Evolutionary conservation across 129 eudicot genomes (phyloP).

Genomic region (Glebionis coronaria): DNA sequence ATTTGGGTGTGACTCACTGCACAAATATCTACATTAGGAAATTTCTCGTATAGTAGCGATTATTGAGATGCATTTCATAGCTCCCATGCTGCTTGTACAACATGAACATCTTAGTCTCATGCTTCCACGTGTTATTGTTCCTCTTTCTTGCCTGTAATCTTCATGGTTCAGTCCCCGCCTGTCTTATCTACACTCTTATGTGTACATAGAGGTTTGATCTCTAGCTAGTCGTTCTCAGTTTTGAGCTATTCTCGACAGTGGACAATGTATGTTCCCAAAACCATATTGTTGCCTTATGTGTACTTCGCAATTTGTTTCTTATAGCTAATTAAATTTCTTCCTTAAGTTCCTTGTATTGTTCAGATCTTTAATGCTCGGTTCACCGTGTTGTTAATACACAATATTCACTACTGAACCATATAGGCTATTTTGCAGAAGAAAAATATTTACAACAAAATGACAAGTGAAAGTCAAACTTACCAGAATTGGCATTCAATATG

Average conservation of each 20-base stretch:
- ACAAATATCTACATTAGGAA: background rate
- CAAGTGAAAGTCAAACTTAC: background rate
- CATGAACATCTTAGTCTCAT: background rate
- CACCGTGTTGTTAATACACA: background rate
- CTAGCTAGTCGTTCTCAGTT: conserved; percentile 11
- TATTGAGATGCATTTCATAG: too few relatives aligned
- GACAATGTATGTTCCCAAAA: conserved; percentile 4
- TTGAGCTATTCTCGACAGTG: background rate
- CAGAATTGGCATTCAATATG: background rate
- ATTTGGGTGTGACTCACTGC: background rate
- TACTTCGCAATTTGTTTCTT: background rate
- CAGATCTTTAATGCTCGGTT: conserved; percentile 8
- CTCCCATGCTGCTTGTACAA: background rate
- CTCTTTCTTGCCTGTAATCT: background rate
- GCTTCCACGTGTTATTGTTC: background rate
- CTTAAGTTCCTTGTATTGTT: background rate
- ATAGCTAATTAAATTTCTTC: background rate
- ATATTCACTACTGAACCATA: background rate
- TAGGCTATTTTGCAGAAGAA: background rate
- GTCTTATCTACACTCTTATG: background rate
- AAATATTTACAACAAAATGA: background rate
- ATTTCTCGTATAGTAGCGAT: too few relatives aligned
- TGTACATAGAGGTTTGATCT: conserved; percentile 12
- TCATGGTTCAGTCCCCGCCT: conserved; percentile 3
- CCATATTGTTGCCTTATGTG: background rate